A percentile compares a stretch with the other conserved stretches of the same genome.
These are phyloP conservation scores for Phytophthora cajani DNA, from an alignment of 352 stramenopile genomes.

Conservation along the genomic window DNA sequence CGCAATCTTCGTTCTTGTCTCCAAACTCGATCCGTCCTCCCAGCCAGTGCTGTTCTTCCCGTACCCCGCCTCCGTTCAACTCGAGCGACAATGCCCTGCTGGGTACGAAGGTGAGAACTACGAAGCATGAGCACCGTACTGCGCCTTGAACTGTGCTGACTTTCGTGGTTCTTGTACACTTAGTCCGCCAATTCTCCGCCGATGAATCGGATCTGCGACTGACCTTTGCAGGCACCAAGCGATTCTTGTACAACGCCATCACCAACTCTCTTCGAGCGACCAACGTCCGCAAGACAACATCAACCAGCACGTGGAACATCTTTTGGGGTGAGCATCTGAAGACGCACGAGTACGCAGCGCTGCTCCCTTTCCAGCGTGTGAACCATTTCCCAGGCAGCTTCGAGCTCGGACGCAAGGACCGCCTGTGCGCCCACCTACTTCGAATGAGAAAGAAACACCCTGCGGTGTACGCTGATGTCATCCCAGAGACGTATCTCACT, in stretches of 20 bases:
- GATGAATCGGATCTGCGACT: constrained; percentile 40
- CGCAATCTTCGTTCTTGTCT: constrained; percentile 62
- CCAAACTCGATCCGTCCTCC: constrained; percentile 42
- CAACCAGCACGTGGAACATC: constrained; percentile 58
- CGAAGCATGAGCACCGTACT: neutral
- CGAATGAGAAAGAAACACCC: constrained; percentile 72
- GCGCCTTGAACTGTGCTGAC: neutral
- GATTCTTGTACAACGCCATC: constrained; percentile 85
- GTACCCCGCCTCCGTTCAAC: constrained; percentile 51
- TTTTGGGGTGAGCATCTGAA: constrained; percentile 82
- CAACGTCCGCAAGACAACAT: constrained; percentile 44
- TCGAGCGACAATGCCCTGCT: constrained; percentile 51
- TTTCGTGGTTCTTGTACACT: neutral
- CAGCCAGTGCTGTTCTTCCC: constrained; percentile 68
- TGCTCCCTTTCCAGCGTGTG: constrained; percentile 64
- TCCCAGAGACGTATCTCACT: constrained; percentile 80
- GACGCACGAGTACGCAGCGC: constrained; percentile 39
- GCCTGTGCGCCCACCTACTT: constrained; percentile 63
- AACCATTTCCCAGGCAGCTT: constrained; percentile 86
- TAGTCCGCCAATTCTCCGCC: constrained; percentile 43
- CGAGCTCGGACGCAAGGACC: constrained; percentile 80
- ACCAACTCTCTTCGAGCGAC: constrained; percentile 58
- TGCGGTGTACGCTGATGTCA: constrained; percentile 51
- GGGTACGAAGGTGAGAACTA: constrained; percentile 63
- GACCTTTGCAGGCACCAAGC: constrained; percentile 65